Evolutionary conservation across 176 grass and related monocot genomes (phyloP).

Genomic region (Elymus sibiricus): DNA sequence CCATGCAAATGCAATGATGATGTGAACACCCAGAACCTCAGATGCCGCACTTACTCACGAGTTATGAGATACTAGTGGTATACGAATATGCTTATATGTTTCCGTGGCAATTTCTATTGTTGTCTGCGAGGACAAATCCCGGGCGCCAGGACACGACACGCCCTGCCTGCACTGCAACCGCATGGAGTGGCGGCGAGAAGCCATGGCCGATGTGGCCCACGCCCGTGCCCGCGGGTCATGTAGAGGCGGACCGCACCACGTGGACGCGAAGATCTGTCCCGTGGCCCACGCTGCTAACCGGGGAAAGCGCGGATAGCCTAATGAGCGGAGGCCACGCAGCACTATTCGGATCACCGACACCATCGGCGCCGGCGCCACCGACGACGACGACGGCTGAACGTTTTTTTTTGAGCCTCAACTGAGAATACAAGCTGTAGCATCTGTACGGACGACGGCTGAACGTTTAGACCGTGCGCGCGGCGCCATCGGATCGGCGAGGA

Average conservation of each 20-base stretch:
- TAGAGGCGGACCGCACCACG: constrained; percentile 15
- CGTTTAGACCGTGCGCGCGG: background rate
- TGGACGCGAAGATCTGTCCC: constrained; percentile 8
- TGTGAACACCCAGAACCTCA: background rate
- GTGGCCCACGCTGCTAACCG: background rate
- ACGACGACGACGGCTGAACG: background rate
- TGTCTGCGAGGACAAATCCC: background rate
- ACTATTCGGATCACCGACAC: background rate
- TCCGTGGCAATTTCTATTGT: background rate
- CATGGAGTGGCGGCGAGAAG: background rate
- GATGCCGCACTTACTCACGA: background rate
- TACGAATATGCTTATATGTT: background rate
- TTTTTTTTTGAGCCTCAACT: too few relatives aligned
- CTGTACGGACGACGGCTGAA: background rate
- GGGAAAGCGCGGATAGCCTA: background rate
- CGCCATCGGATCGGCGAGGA: background rate
- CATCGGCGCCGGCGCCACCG: background rate
- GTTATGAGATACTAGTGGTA: too few relatives aligned
- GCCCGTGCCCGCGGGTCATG: background rate
- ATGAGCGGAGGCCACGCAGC: background rate
- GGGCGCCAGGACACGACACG: background rate
- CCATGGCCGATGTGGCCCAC: background rate
- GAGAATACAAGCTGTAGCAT: too few relatives aligned
- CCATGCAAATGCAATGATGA: background rate
- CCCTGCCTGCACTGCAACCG: background rate